These are phyloP conservation scores for Calocera viscosa DNA, from an alignment of 768 basidiomycete genomes.

Conservation along the genomic window DNA sequence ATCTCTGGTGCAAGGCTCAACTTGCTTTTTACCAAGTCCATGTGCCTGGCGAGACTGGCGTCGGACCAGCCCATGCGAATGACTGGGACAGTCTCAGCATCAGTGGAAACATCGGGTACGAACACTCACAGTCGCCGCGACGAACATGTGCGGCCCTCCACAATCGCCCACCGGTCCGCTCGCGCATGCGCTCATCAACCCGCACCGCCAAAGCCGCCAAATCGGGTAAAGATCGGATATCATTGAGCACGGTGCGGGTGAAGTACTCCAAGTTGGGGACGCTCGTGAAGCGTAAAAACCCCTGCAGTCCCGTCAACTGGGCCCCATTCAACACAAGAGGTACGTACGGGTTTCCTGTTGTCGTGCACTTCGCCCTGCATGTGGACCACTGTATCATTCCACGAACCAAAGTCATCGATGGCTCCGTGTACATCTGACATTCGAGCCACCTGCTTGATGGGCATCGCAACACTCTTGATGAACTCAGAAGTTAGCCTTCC, in stretches of 20 bases:
- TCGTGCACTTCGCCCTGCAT: constrained; percentile 34
- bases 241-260: constrained; percentile 23
- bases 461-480: constrained; percentile 33
- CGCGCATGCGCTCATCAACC: constrained; percentile 11
- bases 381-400: constrained; percentile 30
- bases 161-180: constrained; percentile 22
- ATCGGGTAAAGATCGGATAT: constrained; percentile 1
- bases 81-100: constrained; percentile 10
- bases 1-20: not conserved
- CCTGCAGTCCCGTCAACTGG: not conserved
- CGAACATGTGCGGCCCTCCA: constrained; percentile 37
- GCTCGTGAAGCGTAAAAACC: constrained; percentile 17
- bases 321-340: not conserved
- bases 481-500: constrained; percentile 35
- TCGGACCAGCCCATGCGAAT: constrained; percentile 28
- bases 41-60: constrained; percentile 23
- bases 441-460: constrained; percentile 29
- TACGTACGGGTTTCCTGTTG: constrained; percentile 27
- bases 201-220: constrained; percentile 6
- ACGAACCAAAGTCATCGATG: constrained; percentile 29
- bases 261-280: constrained; percentile 24
- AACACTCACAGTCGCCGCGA: constrained; percentile 32
- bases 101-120: not conserved
- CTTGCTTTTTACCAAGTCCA: constrained; percentile 17
- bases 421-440: constrained; percentile 31